Conservation (phyloP, 345 rosid species). For the Limnanthes douglasii region DNA sequence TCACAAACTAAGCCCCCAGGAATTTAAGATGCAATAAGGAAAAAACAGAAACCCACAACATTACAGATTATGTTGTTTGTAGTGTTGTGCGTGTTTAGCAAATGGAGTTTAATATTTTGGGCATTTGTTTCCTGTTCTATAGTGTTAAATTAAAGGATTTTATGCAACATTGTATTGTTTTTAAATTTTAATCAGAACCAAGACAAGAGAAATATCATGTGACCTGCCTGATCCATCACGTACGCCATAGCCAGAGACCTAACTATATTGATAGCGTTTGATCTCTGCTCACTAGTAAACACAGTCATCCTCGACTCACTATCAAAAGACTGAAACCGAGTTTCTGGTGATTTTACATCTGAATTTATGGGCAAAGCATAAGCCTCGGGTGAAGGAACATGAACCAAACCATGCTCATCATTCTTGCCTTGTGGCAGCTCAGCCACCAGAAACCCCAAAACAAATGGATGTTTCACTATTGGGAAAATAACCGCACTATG, state of each 20-base stretch:
- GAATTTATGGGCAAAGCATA: slow-evolving; percentile 26
- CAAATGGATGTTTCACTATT: slow-evolving; percentile 87
- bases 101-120: neutral
- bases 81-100: too few relatives aligned
- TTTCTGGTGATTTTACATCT: slow-evolving; percentile 15
- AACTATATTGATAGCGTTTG: slow-evolving; percentile 57
- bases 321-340: slow-evolving; percentile 18
- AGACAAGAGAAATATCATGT: neutral
- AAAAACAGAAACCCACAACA: neutral
- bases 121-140: neutral
- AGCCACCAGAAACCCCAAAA: slow-evolving; percentile 90
- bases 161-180: neutral
- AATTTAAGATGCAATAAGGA: slow-evolving; percentile 1
- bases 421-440: slow-evolving; percentile 34
- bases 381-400: slow-evolving; percentile 27
- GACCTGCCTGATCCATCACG: slow-evolving; percentile 87
- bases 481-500: slow-evolving; percentile 76
- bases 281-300: slow-evolving; percentile 50
- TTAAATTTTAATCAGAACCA: neutral
- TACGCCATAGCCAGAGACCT: slow-evolving; percentile 77
- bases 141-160: neutral
- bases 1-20: slow-evolving; percentile 1
- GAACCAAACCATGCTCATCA: slow-evolving; percentile 14
- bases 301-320: slow-evolving; percentile 15
- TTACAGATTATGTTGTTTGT: too few relatives aligned